phyloP scores from a whole-genome alignment of 768 basidiomycete genomes.

The Pisolithus tinctorius region DNA sequence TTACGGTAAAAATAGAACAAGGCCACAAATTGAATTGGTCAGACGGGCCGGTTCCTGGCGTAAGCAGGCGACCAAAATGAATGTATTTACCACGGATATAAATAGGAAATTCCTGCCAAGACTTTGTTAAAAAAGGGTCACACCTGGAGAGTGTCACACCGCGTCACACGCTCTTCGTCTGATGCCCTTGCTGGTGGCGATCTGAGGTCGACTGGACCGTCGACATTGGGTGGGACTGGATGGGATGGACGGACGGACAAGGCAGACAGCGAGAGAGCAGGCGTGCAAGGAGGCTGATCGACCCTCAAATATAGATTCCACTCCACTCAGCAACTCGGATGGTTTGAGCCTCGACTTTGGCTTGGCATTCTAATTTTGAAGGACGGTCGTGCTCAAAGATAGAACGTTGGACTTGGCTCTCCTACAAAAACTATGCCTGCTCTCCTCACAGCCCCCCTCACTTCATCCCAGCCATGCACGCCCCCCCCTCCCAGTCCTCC shows the following conservation, averaged over 20 bases:
- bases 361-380: conserved; percentile 41
- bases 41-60: conserved; percentile 1
- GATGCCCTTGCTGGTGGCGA: too few relatives aligned
- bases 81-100: conserved; percentile 2
- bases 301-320: background rate
- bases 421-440: conserved; percentile 32
- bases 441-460: conserved; percentile 12
- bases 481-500: conserved; percentile 7
- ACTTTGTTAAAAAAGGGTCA: background rate
- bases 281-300: background rate
- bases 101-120: conserved; percentile 1
- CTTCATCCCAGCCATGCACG: conserved; percentile 11
- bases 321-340: conserved; percentile 13
- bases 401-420: conserved; percentile 39
- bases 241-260: too few relatives aligned
- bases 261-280: background rate
- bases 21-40: background rate
- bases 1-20: background rate
- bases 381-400: conserved; percentile 35
- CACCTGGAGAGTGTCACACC: background rate
- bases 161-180: too few relatives aligned
- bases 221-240: too few relatives aligned
- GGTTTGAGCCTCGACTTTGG: conserved; percentile 30
- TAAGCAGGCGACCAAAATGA: background rate
- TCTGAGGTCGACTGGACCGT: background rate